Conservation (phyloP, 192 early-diverging fungal species). For the Coemansia sp. region DNA sequence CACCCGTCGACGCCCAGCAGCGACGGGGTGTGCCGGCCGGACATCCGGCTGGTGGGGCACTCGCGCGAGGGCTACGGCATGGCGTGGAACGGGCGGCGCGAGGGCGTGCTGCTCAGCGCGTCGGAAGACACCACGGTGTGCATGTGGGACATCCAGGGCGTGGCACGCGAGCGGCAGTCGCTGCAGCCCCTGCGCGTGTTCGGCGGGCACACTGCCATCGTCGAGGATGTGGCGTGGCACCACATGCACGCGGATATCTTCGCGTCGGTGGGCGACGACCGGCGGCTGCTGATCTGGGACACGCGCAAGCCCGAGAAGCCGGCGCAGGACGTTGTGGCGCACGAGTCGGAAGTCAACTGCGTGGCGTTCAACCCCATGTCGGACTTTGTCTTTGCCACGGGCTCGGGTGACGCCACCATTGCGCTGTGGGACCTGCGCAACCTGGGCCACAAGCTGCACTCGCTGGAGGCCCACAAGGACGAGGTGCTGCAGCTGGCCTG, state of each 20-base stretch:
- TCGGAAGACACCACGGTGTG: constrained; percentile 92
- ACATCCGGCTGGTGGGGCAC: constrained; percentile 84
- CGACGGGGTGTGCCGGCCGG: constrained; percentile 80
- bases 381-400: constrained; percentile 90
- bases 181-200: constrained; percentile 81
- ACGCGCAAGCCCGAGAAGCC: constrained; percentile 75
- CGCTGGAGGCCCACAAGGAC: constrained; percentile 85
- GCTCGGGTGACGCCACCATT: constrained; percentile 91
- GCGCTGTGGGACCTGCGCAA: constrained; percentile 97
- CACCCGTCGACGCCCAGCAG: constrained; percentile 77
- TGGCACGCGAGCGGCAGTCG: constrained; percentile 70
- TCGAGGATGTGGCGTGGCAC: constrained; percentile 98
- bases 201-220: constrained; percentile 84
- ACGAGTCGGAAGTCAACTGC: constrained; percentile 91
- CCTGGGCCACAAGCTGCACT: constrained; percentile 79
- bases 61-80: constrained; percentile 94
- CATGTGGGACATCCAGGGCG: constrained; percentile 87
- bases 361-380: constrained; percentile 91
- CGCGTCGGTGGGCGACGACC: constrained; percentile 97
- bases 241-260: constrained; percentile 80
- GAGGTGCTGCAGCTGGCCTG: constrained; percentile 92
- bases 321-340: constrained; percentile 73
- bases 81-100: constrained; percentile 82
- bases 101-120: constrained; percentile 85
- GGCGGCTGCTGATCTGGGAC: constrained; percentile 94